Conservation (phyloP, 2,329 filamentous ascomycete genomes). For the Penicillium sp. region DNA sequence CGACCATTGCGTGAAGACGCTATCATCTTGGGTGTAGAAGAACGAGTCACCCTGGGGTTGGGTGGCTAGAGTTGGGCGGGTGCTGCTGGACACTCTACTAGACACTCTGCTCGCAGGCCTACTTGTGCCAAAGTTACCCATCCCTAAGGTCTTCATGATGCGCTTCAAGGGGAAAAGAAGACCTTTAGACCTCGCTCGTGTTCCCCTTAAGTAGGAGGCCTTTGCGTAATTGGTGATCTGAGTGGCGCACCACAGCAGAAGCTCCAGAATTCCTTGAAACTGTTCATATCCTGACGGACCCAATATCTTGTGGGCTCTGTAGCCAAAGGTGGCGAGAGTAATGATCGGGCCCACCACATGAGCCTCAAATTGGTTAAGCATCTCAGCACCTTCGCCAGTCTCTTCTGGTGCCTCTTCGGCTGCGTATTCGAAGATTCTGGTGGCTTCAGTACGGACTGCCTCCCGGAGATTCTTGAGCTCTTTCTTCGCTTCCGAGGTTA, state of each 20-base stretch:
- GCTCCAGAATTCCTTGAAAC: slow-evolving; percentile 7
- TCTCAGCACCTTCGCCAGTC: neutral
- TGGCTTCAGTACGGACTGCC: slow-evolving; percentile 6
- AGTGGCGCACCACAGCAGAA: slow-evolving; percentile 11
- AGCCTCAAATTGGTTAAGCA: slow-evolving; percentile 20
- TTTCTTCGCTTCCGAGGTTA: neutral
- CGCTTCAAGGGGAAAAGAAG: slow-evolving; percentile 3
- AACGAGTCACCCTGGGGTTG: neutral
- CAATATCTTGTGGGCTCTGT: slow-evolving; percentile 8
- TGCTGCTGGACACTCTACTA: neutral
- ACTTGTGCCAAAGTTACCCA: neutral
- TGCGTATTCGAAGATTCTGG: slow-evolving; percentile 10
- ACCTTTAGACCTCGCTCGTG: slow-evolving; percentile 1
- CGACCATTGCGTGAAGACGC: neutral
- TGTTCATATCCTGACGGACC: slow-evolving; percentile 5
- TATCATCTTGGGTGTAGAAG: neutral
- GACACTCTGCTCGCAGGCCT: neutral
- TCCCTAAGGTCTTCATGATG: slow-evolving; percentile 1
- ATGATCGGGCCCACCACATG: slow-evolving; percentile 17
- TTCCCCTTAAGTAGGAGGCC: neutral
- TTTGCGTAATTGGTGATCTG: slow-evolving; percentile 1
- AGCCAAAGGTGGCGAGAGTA: slow-evolving; percentile 13
- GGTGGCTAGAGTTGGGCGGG: neutral
- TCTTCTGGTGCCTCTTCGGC: slow-evolving; percentile 3
- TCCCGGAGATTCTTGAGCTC: slow-evolving; percentile 6